Evolutionary conservation across 768 basidiomycete genomes (phyloP), one percentile per base, ranked within the genome.

Genomic region (Pleurotus giganteus): DNA sequence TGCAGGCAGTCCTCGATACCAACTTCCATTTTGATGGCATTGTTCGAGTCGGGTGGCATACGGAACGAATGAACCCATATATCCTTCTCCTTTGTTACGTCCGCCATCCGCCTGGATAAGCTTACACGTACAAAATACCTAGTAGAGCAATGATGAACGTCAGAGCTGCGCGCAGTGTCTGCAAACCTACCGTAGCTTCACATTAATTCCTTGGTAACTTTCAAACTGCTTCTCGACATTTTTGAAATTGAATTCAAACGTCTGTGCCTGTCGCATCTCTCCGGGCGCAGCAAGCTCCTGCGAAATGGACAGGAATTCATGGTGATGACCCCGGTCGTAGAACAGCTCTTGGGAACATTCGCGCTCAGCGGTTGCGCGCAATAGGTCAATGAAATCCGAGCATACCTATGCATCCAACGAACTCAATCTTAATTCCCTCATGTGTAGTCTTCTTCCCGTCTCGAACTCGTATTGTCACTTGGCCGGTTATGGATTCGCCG

Each of bases 191-290:
- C 96, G 74, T 61, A 98, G 81, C 73, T 98, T 98, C 56, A 98
- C 97, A 63, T 98, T 99, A 67, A 98, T 98, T 4, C 97, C 97
- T 62, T 93, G 88, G 69, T 98, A 98, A 62, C 89, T 92, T 76
- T 98, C 96, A 61, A 91, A 98, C 69, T 98, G 94, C 76, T 99
- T 98, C 84, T 99, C 97, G 36, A 99, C 91, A 65, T 96, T 99
- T 80, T 98, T 98, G 82, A 99, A 98, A 64, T 86, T 82, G 71
- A 99, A 98, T 51, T 98, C 95, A 62, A 87, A 97, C 7, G 94
- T 93, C 71, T 98, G 95, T 0, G 94, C 94, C 65, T 93, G 89
- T 41, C 97, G 84, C 86, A 99, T 87, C 66, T 99, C 97, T 29
- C 94, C 94, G n/a, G 94, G 94, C 0, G 92, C 87, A 2, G 95